Conservation (phyloP, 192 early-diverging fungal species). For the Coemansia sp. region DNA sequence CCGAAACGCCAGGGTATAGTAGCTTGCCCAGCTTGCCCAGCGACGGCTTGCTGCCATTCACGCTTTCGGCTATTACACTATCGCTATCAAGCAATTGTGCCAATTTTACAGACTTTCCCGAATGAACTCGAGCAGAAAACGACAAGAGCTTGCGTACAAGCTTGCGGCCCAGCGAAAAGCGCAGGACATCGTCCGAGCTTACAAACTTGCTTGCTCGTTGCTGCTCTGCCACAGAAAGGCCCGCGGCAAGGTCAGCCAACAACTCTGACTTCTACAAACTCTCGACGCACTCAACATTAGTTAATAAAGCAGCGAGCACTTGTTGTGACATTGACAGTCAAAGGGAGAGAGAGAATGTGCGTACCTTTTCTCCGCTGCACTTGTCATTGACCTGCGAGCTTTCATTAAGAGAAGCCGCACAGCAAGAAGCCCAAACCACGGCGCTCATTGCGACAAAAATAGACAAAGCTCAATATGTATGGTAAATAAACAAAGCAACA, state of each 20-base stretch:
- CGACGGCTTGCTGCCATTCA: conserved; percentile 24
- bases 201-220: conserved; percentile 5
- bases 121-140: too few relatives aligned
- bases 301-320: not conserved
- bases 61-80: not conserved
- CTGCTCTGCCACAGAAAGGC: not conserved
- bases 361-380: not conserved
- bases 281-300: not conserved
- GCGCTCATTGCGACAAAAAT: conserved; percentile 7
- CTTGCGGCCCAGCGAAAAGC: conserved; percentile 25
- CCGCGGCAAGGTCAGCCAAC: not conserved
- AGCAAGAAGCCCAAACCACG: not conserved
- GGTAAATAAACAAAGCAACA: too few relatives aligned
- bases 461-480: not conserved
- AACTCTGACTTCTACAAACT: not conserved
- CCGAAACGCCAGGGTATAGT: conserved; percentile 1
- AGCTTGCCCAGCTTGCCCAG: not conserved
- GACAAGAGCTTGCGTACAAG: conserved; percentile 10
- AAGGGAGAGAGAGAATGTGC: not conserved
- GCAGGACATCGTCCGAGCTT: conserved; percentile 20
- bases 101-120: too few relatives aligned
- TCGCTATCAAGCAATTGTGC: not conserved
- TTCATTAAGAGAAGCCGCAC: not conserved
- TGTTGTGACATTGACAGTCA: not conserved
- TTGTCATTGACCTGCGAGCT: not conserved